These are phyloP conservation scores for Tylopilus sp. DNA, from an alignment of 1,284 basidiomycete genomes.

Conservation along the genomic window DNA sequence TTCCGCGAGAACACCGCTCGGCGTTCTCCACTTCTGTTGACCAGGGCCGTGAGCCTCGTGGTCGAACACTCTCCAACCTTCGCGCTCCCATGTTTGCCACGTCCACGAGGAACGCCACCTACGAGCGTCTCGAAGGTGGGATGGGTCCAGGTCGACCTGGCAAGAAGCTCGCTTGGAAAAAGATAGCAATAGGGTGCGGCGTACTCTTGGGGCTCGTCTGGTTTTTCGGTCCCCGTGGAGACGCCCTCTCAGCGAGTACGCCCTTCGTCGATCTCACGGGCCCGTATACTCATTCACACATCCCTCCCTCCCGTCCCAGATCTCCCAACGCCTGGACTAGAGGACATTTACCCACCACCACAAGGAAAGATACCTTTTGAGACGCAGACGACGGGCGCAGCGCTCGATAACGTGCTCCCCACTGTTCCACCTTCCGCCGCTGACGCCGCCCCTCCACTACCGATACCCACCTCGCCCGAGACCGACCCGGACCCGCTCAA, in stretches of 20 bases:
- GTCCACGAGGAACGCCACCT: conserved; percentile 49
- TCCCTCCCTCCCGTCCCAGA: conserved; percentile 5
- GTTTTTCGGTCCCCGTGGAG: conserved; percentile 54
- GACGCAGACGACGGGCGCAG: neutral
- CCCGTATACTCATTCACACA: neutral
- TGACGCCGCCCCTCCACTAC: neutral
- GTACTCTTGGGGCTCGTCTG: conserved; percentile 58
- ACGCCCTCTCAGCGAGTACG: conserved; percentile 20
- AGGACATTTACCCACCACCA: conserved; percentile 24
- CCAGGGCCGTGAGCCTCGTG: conserved; percentile 25
- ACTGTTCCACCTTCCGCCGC: too few species aligned
- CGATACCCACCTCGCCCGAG: conserved; percentile 49
- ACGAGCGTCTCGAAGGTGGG: conserved; percentile 62
- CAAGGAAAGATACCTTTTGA: conserved; percentile 14
- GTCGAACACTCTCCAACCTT: conserved; percentile 9
- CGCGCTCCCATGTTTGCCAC: conserved; percentile 27
- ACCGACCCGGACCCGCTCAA: conserved; percentile 62
- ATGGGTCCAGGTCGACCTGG: conserved; percentile 44
- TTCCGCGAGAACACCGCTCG: conserved; percentile 19
- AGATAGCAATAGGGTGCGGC: conserved; percentile 54
- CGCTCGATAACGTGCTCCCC: neutral
- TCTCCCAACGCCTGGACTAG: conserved; percentile 16
- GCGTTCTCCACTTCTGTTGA: conserved; percentile 32
- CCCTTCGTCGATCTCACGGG: neutral
- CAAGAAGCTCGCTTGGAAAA: conserved; percentile 58